Base-by-base conservation (phyloP, 352 stramenopile genomes). In the Phytophthora cryptogea region DNA sequence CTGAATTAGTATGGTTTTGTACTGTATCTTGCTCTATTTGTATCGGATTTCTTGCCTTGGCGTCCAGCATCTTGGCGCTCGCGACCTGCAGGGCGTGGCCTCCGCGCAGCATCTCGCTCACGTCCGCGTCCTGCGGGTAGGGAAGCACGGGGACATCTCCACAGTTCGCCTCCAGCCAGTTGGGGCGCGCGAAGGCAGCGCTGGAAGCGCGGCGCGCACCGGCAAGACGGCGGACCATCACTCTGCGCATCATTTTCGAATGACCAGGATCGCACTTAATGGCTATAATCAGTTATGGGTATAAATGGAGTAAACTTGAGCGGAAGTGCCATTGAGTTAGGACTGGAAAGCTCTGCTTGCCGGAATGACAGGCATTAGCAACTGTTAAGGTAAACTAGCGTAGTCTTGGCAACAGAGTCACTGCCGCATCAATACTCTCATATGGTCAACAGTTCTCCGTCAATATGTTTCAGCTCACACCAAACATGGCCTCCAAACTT, bases 21-120 rank as follows among this genome's bases (percentile, higher is more conserved):
- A 44, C 39, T 27, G 27, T 8, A 23, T n/a, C 14, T 17, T 14
- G 36, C 27, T 3, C 27, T 43, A 28, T 43, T 27, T 43, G 10
- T 43, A 43, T 28, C 26, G 8, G 16, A 44, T 44, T n/a, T 28
- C 2, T 44, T 44, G 83, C 82, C 60, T 78, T 80, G 5, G 71
- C 78, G 27, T 75, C 45, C 11, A 91, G 50, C 41, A 91, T 45
- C 30, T 68, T 78, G 33, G 63, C 62, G 55, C 64, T 86, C 8
- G 82, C 78, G 40, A 79, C 45, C 44, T 92, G 83, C 9, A 88
- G 42, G 14, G 78, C 80, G 62, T 90, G 83, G 50, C 79, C 83
- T 36, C 74, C 75, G 20, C 83, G 83, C 49, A 90, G 43, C 83
- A 92, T 92, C 59, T 86, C 71, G 67, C 83, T 89, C 40, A 81